phyloP scores from a whole-genome alignment of 2,329 filamentous ascomycete genomes.

The Pseudogymnoascus sp. region DNA sequence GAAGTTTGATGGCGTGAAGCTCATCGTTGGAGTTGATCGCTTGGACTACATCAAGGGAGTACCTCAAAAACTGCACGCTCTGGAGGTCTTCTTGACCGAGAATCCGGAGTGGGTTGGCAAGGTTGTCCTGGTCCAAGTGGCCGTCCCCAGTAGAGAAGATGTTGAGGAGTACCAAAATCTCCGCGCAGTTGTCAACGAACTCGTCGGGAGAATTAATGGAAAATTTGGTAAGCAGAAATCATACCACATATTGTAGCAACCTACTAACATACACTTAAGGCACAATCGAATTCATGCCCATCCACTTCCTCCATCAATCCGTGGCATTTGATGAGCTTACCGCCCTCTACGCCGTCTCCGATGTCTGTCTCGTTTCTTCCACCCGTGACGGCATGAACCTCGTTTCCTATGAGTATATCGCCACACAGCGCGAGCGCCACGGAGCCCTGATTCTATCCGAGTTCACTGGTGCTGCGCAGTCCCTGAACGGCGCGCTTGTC shows the following conservation, averaged over 20 bases:
- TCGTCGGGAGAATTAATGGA: slow-evolving; percentile 94
- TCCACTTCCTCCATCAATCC: slow-evolving; percentile 96
- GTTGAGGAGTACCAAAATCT: slow-evolving; percentile 98
- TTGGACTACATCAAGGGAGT: slow-evolving; percentile 99
- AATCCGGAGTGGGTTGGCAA: slow-evolving; percentile 98
- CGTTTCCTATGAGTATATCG: slow-evolving; percentile 97
- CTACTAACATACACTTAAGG: slow-evolving; percentile 35
- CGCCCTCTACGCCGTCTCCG: slow-evolving; percentile 84
- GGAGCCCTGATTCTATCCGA: slow-evolving; percentile 93
- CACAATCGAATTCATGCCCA: slow-evolving; percentile 97
- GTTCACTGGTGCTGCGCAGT: slow-evolving; percentile 92
- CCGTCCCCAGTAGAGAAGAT: slow-evolving; percentile 87
- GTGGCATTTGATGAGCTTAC: slow-evolving; percentile 92
- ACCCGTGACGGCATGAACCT: slow-evolving; percentile 99
- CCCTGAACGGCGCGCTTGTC: slow-evolving; percentile 83
- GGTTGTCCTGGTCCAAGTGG: slow-evolving; percentile 91
- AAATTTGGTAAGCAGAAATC: slow-evolving; percentile 57
- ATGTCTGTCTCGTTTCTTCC: slow-evolving; percentile 84
- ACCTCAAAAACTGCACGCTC: slow-evolving; percentile 90
- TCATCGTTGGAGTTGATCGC: slow-evolving; percentile 93
- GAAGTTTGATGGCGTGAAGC: slow-evolving; percentile 92
- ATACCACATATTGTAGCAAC: slow-evolving; percentile 10
- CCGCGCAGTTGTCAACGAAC: slow-evolving; percentile 88
- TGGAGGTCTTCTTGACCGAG: slow-evolving; percentile 94
- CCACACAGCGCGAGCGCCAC: slow-evolving; percentile 81